Evolutionary conservation across 768 basidiomycete genomes (phyloP).

Genomic region (Mycena kentingensis): DNA sequence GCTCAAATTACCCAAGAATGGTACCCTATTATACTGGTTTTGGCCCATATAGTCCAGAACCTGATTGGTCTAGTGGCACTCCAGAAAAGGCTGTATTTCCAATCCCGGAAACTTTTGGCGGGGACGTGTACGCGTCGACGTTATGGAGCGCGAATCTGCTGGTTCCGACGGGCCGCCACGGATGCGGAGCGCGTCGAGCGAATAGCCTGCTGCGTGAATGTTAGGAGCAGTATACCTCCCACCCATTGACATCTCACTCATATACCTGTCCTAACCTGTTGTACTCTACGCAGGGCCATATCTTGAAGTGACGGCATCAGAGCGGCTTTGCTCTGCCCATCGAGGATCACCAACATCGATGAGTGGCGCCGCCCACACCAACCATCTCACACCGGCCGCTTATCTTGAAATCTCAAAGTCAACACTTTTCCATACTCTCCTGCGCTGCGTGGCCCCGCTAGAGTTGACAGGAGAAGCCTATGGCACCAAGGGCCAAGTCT

Average conservation of each 20-base stretch:
- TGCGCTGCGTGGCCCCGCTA: slow-evolving; percentile 10
- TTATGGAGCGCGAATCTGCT: slow-evolving; percentile 80
- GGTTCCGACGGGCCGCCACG: slow-evolving; percentile 38
- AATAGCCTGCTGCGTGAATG: slow-evolving; percentile 60
- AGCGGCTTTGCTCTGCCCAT: not conserved
- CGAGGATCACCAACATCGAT: not conserved
- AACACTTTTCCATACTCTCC: not conserved
- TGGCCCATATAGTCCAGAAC: no score
- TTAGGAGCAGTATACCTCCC: slow-evolving; percentile 31
- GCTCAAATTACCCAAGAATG: no score
- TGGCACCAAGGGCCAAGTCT: not conserved
- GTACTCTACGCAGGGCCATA: not conserved
- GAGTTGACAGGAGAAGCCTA: not conserved
- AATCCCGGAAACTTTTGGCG: no score
- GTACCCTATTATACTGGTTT: no score
- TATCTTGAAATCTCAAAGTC: not conserved
- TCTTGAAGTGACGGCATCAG: not conserved
- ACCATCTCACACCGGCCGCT: not conserved
- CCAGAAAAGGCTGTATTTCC: no score
- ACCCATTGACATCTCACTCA: not conserved
- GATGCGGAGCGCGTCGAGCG: slow-evolving; percentile 45
- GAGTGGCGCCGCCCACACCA: not conserved
- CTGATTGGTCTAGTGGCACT: no score
- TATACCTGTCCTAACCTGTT: not conserved
- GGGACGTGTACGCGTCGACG: slow-evolving; percentile 85